Base-by-base conservation (phyloP, 257 asterid genomes). In the Hygrophila difformis region DNA sequence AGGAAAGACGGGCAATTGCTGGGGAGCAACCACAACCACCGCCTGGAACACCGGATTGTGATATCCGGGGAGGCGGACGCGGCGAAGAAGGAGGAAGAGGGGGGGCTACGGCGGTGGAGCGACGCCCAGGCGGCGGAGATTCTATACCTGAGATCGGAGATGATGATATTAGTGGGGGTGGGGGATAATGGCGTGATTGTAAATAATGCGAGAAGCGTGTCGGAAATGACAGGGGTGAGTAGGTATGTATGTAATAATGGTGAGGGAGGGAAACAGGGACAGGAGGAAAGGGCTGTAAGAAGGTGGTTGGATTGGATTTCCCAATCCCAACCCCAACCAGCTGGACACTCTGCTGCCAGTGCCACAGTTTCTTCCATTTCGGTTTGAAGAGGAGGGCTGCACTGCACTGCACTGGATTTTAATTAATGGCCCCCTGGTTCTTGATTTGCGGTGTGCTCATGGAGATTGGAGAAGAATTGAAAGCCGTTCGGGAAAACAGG, bases 241-340 rank as follows among this genome's bases (percentile, higher is more conserved):
- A 79, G 96, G 84, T 78, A 56, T 57, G 62, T 64, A 45, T 66
- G 78, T 64, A 74, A 67, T 67, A 68, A 79, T 61, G 72, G 75
- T 6, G 68, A 71, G 22, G 35, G 24, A 14, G n/a, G 46, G 15
- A 61, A 62, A 39, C 31, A 52, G 45, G 44, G 66, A 42, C 39
- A 58, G 12, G 62, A 69, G 48, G 71, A 67, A 7, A 70, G 87
- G 53, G 84, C 60, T 3, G 83, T 69, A 18, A 64, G 63, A 62
- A 71, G 93, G 71, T 83, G 87, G 93, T 51, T 80, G 87, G 82
- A 78, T 69, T 79, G 93, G 93, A 69, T 87, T 67, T 73, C 94
- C 36, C 84, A 77, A 57, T 62, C 89, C 15, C 70, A 75, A 26
- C 4, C 31, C n/a, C n/a, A n/a, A 63, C 66, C 75, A 70, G 70